A percentile compares a stretch with the other conserved stretches of the same genome.
Conservation (phyloP, 2,329 filamentous ascomycete species). For the Paraphoma chrysanthemicola region DNA sequence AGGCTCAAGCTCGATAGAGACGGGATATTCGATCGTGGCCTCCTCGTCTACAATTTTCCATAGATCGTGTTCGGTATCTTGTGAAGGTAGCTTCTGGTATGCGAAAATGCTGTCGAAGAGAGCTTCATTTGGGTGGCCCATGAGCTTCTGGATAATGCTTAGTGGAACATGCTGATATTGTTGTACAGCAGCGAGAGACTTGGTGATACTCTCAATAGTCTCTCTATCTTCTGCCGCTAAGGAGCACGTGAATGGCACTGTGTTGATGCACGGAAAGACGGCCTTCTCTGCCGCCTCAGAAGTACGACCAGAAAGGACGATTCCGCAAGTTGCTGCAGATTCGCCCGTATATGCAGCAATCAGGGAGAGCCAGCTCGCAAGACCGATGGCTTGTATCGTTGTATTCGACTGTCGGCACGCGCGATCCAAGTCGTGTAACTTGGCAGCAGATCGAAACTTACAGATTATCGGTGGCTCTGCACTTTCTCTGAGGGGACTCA, state of each 20-base stretch:
- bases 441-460: conserved; percentile 47
- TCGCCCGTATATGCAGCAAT: conserved; percentile 81
- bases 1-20: conserved; percentile 82
- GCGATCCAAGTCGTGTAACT: conserved; percentile 59
- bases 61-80: conserved; percentile 34
- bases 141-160: conserved; percentile 73
- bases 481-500: conserved; percentile 67
- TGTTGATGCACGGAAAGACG: conserved; percentile 82
- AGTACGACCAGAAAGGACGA: conserved; percentile 78
- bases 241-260: conserved; percentile 73
- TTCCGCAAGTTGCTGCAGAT: conserved; percentile 74
- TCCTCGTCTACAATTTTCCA: conserved; percentile 72
- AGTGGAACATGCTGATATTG: conserved; percentile 77
- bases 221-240: conserved; percentile 62
- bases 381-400: conserved; percentile 77
- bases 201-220: conserved; percentile 69
- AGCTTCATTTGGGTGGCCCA: conserved; percentile 67
- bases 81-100: conserved; percentile 69
- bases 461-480: conserved; percentile 45
- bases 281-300: conserved; percentile 64
- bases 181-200: conserved; percentile 68
- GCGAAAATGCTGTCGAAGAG: conserved; percentile 88
- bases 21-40: conserved; percentile 75
- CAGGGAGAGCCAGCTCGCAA: conserved; percentile 79
- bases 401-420: conserved; percentile 65